These are phyloP conservation scores for Trifolium repens DNA, from an alignment of 306 rosid genomes.

Conservation along the genomic window DNA sequence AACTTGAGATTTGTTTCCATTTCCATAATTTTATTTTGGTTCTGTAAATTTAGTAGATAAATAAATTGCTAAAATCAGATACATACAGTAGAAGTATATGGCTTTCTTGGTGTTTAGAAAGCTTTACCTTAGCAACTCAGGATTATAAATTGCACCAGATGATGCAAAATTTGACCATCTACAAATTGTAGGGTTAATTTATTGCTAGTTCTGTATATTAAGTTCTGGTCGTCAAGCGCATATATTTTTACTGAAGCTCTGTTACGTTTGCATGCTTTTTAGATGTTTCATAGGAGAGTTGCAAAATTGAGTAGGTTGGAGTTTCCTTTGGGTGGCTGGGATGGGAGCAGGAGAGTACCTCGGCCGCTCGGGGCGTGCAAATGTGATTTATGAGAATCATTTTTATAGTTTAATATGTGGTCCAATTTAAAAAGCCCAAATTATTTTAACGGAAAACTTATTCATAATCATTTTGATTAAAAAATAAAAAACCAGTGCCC, in stretches of 20 bases:
- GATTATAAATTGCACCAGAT: slow-evolving; percentile 3
- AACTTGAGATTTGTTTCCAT: slow-evolving; percentile 31
- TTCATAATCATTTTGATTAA: no score
- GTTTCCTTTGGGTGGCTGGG: background rate
- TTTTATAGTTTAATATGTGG: no score
- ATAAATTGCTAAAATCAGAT: slow-evolving; percentile 54
- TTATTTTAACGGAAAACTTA: no score
- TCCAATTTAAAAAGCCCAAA: no score
- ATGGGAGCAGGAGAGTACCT: background rate
- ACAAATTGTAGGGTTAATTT: slow-evolving; percentile 17
- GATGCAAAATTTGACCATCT: slow-evolving; percentile 16
- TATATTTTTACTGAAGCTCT: background rate
- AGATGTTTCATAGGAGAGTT: background rate
- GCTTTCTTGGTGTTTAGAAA: slow-evolving; percentile 27
- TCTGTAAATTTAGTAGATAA: slow-evolving; percentile 52
- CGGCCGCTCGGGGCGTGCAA: no score
- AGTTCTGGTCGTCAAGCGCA: background rate
- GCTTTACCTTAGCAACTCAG: background rate
- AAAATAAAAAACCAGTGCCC: no score
- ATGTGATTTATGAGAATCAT: no score
- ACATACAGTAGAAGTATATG: slow-evolving; percentile 20
- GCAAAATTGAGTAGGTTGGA: background rate
- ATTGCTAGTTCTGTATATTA: background rate
- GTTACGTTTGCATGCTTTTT: background rate
- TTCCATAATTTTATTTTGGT: slow-evolving; percentile 38